Evolutionary conservation across 2,329 filamentous ascomycete species (phyloP), one percentile per base, ranked within the genome.

Genomic region (Clonostachys chloroleuca): DNA sequence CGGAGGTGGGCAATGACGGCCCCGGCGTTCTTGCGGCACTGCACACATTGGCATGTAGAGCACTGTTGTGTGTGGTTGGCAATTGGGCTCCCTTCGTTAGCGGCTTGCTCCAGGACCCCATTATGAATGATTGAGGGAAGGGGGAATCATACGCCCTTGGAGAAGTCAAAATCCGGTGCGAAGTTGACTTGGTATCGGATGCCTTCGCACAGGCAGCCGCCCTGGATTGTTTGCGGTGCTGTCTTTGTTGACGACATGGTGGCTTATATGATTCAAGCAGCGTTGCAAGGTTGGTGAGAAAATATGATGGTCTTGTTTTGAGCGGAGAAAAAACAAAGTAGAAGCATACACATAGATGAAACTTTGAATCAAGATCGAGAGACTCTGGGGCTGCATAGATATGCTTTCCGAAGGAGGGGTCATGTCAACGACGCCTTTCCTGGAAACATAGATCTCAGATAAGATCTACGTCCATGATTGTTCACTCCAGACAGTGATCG

Each of bases 11-110:
- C 64, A 54, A 77, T 59, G 46, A 80, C 66, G 5, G 68, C 57
- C 45, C 75, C 76, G 8, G 73, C 73, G 49, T 72, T 67, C 48
- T 74, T 74, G 56, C 77, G 75, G 59, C 76, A 80, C 56, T 79
- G 76, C 7, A 72, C 74, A 62, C 77, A 81, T 53, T 80, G 75
- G 56, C 77, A 81, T 7, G 71, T 76, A 42, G 60, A 58, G 50
- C 65, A 65, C 72, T 75, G 50, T 24, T 43, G 6, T 36, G 45
- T 43, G 17, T 42, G 20, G 14, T 30, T 30, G 24, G 9, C 8
- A 10, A 30, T 30, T 30, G 9, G 9, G 8, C 9, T 30, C 24
- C 5, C 43, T 24, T 35, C 40, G 18, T 30, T 30, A 30, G 24
- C 24, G 9, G 3, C 9, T 30, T 30, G 24, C 24, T 30, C 24